These are phyloP conservation scores for Teratosphaeriaceae sp. DNA, from an alignment of 2,329 filamentous ascomycete genomes.

Conservation along the genomic window DNA sequence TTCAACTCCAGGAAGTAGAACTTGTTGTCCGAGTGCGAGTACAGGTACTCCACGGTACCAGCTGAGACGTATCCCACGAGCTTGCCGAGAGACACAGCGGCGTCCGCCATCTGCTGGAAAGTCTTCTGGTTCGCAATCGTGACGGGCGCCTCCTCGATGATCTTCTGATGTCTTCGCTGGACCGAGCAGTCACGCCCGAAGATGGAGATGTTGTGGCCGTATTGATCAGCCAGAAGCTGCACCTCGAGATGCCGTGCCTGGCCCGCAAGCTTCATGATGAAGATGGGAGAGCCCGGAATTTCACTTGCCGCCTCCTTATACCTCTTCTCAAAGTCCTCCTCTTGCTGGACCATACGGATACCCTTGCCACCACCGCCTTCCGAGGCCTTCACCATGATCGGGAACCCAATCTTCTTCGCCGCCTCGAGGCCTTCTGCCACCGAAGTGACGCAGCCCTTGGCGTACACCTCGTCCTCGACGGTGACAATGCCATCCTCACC, in stretches of 20 bases:
- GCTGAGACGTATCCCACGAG: conserved; percentile 98
- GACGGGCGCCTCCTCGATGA: conserved; percentile 97
- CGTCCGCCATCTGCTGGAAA: conserved; percentile 95
- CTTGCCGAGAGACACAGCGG: conserved; percentile 85
- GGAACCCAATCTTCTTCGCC: conserved; percentile 89
- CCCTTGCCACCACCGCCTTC: conserved; percentile 99
- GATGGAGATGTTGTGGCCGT: conserved; percentile 98
- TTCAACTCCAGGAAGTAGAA: conserved; percentile 99
- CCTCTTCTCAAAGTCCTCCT: conserved; percentile 75
- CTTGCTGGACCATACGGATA: conserved; percentile 87
- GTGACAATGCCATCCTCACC: conserved; percentile 85
- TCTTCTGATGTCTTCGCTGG: conserved; percentile 97
- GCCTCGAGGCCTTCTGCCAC: conserved; percentile 84
- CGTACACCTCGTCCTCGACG: conserved; percentile 77
- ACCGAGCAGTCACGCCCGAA: conserved; percentile 99
- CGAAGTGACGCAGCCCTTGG: conserved; percentile 82
- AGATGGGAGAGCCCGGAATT: conserved; percentile 97
- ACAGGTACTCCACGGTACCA: conserved; percentile 97
- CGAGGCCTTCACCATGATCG: conserved; percentile 99
- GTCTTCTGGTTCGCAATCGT: conserved; percentile 86
- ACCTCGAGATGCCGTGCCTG: conserved; percentile 97
- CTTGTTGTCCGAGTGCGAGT: conserved; percentile 95
- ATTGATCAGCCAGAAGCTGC: conserved; percentile 94
- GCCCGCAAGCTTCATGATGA: conserved; percentile 99
- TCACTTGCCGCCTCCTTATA: conserved; percentile 97